These are phyloP conservation scores for Polygonum aviculare DNA, from an alignment of 148 eudicot species.

Conservation along the genomic window DNA sequence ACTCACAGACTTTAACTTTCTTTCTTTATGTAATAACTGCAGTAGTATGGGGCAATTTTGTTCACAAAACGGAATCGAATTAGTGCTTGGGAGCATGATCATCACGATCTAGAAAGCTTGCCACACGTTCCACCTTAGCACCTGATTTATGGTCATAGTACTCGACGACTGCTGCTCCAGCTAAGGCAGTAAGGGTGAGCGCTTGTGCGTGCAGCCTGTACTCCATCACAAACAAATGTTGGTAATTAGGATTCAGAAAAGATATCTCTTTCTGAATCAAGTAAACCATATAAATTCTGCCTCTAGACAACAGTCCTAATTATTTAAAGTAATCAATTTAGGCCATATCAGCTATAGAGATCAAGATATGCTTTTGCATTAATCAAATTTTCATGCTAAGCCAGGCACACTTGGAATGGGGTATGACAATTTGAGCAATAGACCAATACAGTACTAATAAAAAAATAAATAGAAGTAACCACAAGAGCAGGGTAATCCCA, in stretches of 20 bases:
- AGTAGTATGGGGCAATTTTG: background rate
- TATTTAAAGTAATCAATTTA: background rate
- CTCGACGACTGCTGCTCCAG: constrained; percentile 30
- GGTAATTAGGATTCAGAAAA: background rate
- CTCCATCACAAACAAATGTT: background rate
- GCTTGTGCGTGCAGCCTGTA: constrained; percentile 38
- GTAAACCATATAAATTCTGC: background rate
- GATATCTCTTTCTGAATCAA: background rate
- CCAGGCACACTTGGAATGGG: background rate
- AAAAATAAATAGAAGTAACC: background rate
- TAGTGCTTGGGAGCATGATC: constrained; percentile 12
- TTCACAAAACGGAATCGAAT: background rate
- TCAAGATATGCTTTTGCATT: background rate
- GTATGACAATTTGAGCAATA: background rate
- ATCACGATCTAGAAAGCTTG: constrained; percentile 18
- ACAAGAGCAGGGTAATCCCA: background rate
- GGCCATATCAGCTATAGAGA: background rate
- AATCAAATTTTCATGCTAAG: background rate
- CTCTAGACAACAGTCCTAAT: no score
- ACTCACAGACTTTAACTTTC: background rate
- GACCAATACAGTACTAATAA: background rate
- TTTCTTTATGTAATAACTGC: background rate
- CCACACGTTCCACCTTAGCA: constrained; percentile 25
- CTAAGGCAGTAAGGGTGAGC: constrained; percentile 33
- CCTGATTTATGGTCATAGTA: constrained; percentile 28